phyloP scores from a whole-genome alignment of 1,284 basidiomycete species.

The Ganoderma sp. region DNA sequence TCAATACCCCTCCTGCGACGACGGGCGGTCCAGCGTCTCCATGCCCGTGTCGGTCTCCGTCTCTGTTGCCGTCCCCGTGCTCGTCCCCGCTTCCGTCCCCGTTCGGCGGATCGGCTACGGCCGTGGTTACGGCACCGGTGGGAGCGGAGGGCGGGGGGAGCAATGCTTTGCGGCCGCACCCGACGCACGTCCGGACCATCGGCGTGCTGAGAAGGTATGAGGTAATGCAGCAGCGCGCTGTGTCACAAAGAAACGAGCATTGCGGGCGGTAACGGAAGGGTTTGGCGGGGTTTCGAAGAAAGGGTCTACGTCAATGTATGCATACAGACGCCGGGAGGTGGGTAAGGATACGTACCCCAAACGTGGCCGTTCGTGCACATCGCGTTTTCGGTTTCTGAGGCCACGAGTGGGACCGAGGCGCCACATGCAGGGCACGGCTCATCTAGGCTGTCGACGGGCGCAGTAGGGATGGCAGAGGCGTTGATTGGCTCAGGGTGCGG shows the following conservation, averaged over 20 bases:
- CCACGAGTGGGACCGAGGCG: constrained; percentile 56
- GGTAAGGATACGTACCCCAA: constrained; percentile 57
- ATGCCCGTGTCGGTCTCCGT: constrained; percentile 10
- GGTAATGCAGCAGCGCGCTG: constrained; percentile 74
- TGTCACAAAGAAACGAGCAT: constrained; percentile 10
- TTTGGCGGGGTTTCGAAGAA: background rate
- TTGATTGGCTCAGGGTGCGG: constrained; percentile 24
- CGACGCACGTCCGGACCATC: constrained; percentile 70
- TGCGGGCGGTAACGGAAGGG: background rate
- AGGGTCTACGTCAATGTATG: background rate
- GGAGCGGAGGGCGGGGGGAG: constrained; percentile 50
- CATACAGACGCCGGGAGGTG: background rate
- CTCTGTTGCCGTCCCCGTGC: constrained; percentile 6
- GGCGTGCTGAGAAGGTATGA: constrained; percentile 73
- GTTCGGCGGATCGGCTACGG: background rate
- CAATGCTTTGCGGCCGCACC: constrained; percentile 74
- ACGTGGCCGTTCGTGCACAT: constrained; percentile 69
- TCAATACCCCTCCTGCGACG: constrained; percentile 39
- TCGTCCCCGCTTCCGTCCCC: constrained; percentile 8
- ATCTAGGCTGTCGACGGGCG: constrained; percentile 39
- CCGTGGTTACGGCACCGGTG: constrained; percentile 6
- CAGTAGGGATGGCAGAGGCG: constrained; percentile 17
- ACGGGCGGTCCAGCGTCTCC: constrained; percentile 5
- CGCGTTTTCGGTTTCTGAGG: constrained; percentile 57
- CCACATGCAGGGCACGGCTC: constrained; percentile 76